These are phyloP conservation scores for Zygoascus sp. DNA, from an alignment of 1,139 yeast genomes.

Conservation along the genomic window DNA sequence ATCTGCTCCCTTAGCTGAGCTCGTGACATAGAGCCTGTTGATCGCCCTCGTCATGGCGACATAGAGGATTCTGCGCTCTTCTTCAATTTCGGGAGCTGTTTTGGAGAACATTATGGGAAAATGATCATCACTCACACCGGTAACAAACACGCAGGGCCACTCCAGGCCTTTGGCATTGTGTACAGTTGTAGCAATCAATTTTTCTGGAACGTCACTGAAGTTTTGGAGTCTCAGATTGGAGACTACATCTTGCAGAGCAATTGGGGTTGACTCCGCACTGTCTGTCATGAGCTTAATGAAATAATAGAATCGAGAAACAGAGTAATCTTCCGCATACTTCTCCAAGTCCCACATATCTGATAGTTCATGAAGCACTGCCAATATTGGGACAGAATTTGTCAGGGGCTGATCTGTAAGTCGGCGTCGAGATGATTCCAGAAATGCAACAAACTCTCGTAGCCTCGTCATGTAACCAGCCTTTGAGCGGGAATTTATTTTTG, in stretches of 20 bases:
- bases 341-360: constrained; percentile 2
- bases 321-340: background rate
- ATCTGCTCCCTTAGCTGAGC: background rate
- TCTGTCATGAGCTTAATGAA: background rate
- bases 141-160: constrained; percentile 83
- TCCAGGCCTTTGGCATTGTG: constrained; percentile 88
- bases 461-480: background rate
- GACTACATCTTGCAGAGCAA: constrained; percentile 4
- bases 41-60: constrained; percentile 82
- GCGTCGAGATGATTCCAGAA: background rate
- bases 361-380: constrained; percentile 1
- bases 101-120: constrained; percentile 40
- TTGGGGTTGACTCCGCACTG: constrained; percentile 6
- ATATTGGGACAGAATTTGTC: background rate
- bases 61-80: constrained; percentile 75
- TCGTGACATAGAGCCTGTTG: constrained; percentile 6
- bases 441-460: background rate
- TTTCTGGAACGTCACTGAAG: constrained; percentile 13
- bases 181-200: constrained; percentile 57
- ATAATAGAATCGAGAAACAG: constrained; percentile 6
- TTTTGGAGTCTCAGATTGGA: constrained; percentile 10
- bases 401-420: background rate
- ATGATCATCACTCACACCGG: constrained; percentile 58
- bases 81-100: constrained; percentile 40
- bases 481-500: background rate